phyloP scores from a whole-genome alignment of 1,284 basidiomycete genomes.

The Schizophyllum commune region DNA sequence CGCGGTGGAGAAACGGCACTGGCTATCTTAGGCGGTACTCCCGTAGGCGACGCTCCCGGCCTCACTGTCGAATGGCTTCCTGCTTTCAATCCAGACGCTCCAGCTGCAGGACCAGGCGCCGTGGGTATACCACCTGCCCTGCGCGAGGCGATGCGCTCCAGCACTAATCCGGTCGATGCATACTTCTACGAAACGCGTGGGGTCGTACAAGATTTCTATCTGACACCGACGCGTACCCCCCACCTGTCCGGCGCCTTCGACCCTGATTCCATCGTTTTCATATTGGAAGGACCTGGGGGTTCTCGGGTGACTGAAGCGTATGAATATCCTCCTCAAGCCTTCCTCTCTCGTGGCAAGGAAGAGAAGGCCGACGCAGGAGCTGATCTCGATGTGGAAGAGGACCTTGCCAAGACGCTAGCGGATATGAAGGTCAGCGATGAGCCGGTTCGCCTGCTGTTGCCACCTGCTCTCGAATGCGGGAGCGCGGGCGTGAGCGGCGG shows the following conservation, averaged over 20 bases:
- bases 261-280: constrained; percentile 54
- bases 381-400: constrained; percentile 22
- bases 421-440: constrained; percentile 32
- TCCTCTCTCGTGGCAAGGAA: constrained; percentile 17
- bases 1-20: constrained; percentile 65
- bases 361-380: constrained; percentile 13
- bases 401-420: constrained; percentile 36
- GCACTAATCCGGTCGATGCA: constrained; percentile 47
- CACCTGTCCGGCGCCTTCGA: constrained; percentile 69
- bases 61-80: constrained; percentile 70
- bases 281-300: constrained; percentile 34
- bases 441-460: constrained; percentile 30
- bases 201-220: constrained; percentile 71
- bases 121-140: constrained; percentile 41
- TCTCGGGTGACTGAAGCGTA: constrained; percentile 40
- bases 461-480: constrained; percentile 33
- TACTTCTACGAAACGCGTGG: constrained; percentile 57
- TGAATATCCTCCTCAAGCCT: constrained; percentile 50
- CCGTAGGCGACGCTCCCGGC: constrained; percentile 49
- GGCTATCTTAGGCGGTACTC: constrained; percentile 73
- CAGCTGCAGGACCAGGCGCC: constrained; percentile 24
- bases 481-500: constrained; percentile 33
- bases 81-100: constrained; percentile 54
- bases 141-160: constrained; percentile 58
- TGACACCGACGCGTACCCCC: constrained; percentile 66